Percentiles rank a stretch among this genome's conserved stretches.
Evolutionary conservation across 768 basidiomycete species (phyloP).

Genomic region (Collybiopsis luxurians): DNA sequence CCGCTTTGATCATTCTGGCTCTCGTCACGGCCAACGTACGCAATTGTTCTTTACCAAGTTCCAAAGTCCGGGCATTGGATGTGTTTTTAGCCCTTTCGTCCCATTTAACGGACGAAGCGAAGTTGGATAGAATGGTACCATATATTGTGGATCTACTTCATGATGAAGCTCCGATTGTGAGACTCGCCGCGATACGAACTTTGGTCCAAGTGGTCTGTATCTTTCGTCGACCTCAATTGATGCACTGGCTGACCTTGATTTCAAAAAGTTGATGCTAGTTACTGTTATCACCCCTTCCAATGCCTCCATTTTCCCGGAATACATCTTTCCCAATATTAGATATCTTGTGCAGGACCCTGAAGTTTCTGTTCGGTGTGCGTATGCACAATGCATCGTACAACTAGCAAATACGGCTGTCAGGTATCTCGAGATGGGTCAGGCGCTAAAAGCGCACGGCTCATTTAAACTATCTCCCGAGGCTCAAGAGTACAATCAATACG

Average conservation of each 20-base stretch:
- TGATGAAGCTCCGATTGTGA: constrained; percentile 82
- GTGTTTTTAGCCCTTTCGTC: constrained; percentile 78
- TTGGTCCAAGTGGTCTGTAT: constrained; percentile 77
- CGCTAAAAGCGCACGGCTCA: constrained; percentile 79
- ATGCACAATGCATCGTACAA: constrained; percentile 82
- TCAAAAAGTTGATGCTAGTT: constrained; percentile 45
- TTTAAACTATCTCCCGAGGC: constrained; percentile 61
- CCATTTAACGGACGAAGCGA: constrained; percentile 91
- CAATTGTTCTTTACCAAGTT: constrained; percentile 82
- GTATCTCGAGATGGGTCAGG: constrained; percentile 93
- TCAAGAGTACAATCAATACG: constrained; percentile 79
- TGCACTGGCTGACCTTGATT: neutral
- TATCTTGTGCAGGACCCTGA: constrained; percentile 84
- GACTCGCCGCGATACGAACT: constrained; percentile 74
- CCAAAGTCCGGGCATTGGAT: constrained; percentile 82
- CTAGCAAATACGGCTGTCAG: constrained; percentile 84
- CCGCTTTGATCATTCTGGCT: constrained; percentile 84
- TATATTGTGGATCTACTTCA: constrained; percentile 87
- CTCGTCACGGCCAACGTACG: constrained; percentile 87
- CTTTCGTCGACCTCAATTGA: neutral
- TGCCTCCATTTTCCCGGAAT: constrained; percentile 89
- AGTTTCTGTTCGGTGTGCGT: constrained; percentile 72
- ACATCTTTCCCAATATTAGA: constrained; percentile 88
- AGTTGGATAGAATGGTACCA: constrained; percentile 89
- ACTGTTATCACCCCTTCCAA: constrained; percentile 82